Conservation (phyloP, 805 yeast species). For the Wickerhamiella sergipiensis region DNA sequence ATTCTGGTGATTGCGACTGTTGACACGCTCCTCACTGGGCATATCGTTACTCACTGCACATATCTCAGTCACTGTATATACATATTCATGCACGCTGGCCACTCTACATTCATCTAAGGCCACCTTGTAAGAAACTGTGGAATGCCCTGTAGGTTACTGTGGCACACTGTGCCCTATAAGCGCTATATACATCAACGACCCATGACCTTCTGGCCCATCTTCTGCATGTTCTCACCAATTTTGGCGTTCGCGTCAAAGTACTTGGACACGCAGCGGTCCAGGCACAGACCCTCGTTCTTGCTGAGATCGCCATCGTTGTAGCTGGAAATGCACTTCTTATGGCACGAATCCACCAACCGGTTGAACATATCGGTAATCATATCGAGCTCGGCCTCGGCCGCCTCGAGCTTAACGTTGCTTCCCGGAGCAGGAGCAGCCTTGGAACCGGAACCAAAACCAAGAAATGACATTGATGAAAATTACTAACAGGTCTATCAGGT, state of each 20-base stretch:
- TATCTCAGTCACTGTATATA: not conserved
- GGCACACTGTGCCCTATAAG: too few species aligned
- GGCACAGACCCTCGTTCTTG: slow-evolving; percentile 72
- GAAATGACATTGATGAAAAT: slow-evolving; percentile 23
- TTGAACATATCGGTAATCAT: slow-evolving; percentile 98
- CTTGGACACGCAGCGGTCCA: slow-evolving; percentile 92
- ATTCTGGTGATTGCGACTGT: slow-evolving; percentile 19
- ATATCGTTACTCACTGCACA: too few species aligned
- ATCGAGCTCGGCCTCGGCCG: slow-evolving; percentile 95
- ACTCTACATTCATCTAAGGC: too few species aligned
- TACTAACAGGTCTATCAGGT: not conserved
- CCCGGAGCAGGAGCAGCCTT: slow-evolving; percentile 25
- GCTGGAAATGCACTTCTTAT: slow-evolving; percentile 58
- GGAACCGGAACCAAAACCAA: slow-evolving; percentile 38
- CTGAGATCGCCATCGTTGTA: slow-evolving; percentile 63
- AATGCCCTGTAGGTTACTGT: too few species aligned
- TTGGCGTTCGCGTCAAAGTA: slow-evolving; percentile 89
- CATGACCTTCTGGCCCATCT: slow-evolving; percentile 19
- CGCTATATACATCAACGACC: slow-evolving; percentile 1
- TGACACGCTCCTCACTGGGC: too few species aligned
- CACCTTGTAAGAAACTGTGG: too few species aligned
- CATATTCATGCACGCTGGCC: not conserved
- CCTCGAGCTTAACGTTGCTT: slow-evolving; percentile 30
- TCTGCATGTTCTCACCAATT: slow-evolving; percentile 57
- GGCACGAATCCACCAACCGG: slow-evolving; percentile 76